Evolutionary conservation across 2,329 filamentous ascomycete species (phyloP).

Genomic region (Epichloe sylvatica): DNA sequence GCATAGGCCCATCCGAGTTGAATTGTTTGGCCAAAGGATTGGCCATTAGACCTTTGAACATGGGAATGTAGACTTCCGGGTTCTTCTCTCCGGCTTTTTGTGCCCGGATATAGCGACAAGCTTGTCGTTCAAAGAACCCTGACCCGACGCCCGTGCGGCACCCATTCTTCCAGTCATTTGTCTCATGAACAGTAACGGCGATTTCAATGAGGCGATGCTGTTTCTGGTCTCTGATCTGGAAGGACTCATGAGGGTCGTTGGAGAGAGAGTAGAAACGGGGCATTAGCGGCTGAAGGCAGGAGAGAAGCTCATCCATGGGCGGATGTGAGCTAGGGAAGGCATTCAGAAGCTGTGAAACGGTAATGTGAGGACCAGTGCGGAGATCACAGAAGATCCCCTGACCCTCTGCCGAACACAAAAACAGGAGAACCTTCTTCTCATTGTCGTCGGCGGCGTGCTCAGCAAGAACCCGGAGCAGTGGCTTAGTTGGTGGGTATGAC

Average conservation of each 20-base stretch:
- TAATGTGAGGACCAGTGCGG: constrained; percentile 75
- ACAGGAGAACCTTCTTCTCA: constrained; percentile 80
- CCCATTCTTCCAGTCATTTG: constrained; percentile 60
- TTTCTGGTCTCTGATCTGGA: constrained; percentile 51
- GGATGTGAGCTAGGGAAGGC: constrained; percentile 90
- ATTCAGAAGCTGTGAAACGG: constrained; percentile 69
- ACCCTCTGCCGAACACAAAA: constrained; percentile 77
- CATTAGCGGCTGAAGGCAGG: constrained; percentile 77
- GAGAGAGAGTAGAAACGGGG: constrained; percentile 97
- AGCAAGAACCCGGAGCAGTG: constrained; percentile 68
- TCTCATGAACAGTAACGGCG: constrained; percentile 90
- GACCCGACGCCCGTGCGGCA: constrained; percentile 74
- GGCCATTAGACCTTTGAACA: constrained; percentile 97
- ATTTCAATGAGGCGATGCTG: constrained; percentile 78
- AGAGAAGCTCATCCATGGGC: constrained; percentile 68
- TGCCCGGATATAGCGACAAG: constrained; percentile 55
- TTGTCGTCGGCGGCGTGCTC: constrained; percentile 68
- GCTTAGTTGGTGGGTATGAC: constrained; percentile 82
- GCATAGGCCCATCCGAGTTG: constrained; percentile 87
- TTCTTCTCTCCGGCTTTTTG: constrained; percentile 44
- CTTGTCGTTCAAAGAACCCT: constrained; percentile 83
- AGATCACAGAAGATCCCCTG: constrained; percentile 86
- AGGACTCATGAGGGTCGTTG: constrained; percentile 77
- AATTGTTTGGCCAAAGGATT: constrained; percentile 91
- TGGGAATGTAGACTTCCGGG: constrained; percentile 64